Evolutionary conservation across 2,329 filamentous ascomycete species (phyloP).

Genomic region (Fusarium sp.): DNA sequence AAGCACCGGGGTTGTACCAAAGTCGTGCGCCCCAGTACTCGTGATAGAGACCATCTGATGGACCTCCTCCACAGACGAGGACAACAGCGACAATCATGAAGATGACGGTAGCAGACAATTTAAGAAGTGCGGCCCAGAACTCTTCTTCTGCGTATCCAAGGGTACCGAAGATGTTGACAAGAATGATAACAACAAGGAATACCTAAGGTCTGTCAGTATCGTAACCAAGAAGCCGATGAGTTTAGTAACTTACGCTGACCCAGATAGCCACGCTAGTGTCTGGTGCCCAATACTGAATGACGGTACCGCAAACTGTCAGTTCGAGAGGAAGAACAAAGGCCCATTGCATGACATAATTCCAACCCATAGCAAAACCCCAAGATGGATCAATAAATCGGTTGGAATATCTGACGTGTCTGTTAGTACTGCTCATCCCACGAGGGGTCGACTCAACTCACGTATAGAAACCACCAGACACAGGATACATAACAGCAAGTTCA

Average conservation of each 20-base stretch:
- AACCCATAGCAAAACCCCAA: slow-evolving; percentile 61
- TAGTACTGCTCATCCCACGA: not conserved
- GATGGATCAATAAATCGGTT: slow-evolving; percentile 71
- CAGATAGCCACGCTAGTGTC: slow-evolving; percentile 65
- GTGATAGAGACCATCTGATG: slow-evolving; percentile 60
- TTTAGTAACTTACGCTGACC: slow-evolving; percentile 58
- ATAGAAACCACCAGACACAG: slow-evolving; percentile 71
- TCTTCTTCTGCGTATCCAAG: slow-evolving; percentile 72
- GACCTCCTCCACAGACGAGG: slow-evolving; percentile 72
- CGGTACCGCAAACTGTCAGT: slow-evolving; percentile 65
- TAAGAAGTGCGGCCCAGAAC: slow-evolving; percentile 70
- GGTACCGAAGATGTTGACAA: slow-evolving; percentile 71
- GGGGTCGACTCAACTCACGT: slow-evolving; percentile 49
- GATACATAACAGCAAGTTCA: slow-evolving; percentile 59
- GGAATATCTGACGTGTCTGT: slow-evolving; percentile 57
- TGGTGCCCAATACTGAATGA: slow-evolving; percentile 64
- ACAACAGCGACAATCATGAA: slow-evolving; percentile 76
- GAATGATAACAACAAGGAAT: slow-evolving; percentile 66
- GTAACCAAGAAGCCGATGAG: fast-evolving
- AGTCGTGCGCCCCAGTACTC: slow-evolving; percentile 66
- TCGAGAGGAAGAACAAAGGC: slow-evolving; percentile 63
- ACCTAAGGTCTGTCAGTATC: slow-evolving; percentile 48
- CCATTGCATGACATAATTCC: slow-evolving; percentile 65
- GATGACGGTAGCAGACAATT: slow-evolving; percentile 70
- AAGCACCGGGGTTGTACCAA: slow-evolving; percentile 68